phyloP scores from a whole-genome alignment of 495 filamentous ascomycete genomes.

The Trichoderma erinaceum region DNA sequence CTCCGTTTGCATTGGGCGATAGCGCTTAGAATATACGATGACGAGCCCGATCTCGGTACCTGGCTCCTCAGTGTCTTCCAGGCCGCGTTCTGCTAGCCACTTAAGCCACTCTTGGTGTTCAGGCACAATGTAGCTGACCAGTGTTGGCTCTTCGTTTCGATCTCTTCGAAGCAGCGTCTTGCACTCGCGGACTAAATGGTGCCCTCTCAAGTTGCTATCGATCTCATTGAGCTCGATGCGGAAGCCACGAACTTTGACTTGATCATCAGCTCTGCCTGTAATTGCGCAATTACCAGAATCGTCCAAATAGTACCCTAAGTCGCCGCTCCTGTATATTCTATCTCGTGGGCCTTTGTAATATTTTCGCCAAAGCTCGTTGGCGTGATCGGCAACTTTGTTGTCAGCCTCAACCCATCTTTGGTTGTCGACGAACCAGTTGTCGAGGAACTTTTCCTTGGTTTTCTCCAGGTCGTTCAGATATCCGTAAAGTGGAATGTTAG shows the following conservation, averaged over 20 bases:
- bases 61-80: conserved; percentile 44
- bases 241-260: conserved; percentile 95
- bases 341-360: conserved; percentile 82
- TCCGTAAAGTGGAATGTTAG: conserved; percentile 32
- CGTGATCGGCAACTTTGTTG: conserved; percentile 31
- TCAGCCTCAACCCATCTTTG: conserved; percentile 64
- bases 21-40: conserved; percentile 49
- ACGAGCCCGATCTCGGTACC: conserved; percentile 41
- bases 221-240: conserved; percentile 93
- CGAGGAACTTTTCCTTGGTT: conserved; percentile 74
- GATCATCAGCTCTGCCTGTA: conserved; percentile 76
- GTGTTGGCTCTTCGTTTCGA: conserved; percentile 79
- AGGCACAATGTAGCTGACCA: conserved; percentile 90
- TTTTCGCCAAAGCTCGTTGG: conserved; percentile 63
- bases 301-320: conserved; percentile 66
- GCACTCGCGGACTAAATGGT: conserved; percentile 78
- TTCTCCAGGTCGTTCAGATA: conserved; percentile 68
- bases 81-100: conserved; percentile 54
- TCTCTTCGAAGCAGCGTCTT: conserved; percentile 82
- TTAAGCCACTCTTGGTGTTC: conserved; percentile 64
- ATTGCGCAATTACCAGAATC: conserved; percentile 67
- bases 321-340: conserved; percentile 77
- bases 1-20: conserved; percentile 64
- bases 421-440: conserved; percentile 82
- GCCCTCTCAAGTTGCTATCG: conserved; percentile 72